A percentile compares a stretch with the other conserved stretches of the same genome.
phyloP scores from a whole-genome alignment of 257 asterid species.

The Rehmannia glutinosa region DNA sequence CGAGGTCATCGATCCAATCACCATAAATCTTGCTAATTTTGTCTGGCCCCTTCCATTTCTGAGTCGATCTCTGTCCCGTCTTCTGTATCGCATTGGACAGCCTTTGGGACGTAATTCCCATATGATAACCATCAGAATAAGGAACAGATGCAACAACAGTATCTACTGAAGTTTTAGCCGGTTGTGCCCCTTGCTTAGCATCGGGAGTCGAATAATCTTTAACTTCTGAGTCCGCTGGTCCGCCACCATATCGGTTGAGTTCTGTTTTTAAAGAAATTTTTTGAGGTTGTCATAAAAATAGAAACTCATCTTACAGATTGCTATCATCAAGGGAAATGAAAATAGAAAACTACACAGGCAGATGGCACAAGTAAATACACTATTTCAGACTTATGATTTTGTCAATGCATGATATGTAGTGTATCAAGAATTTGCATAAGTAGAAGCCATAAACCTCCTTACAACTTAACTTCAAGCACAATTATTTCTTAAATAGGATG shows the following conservation, averaged over 20 bases:
- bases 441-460: too few species aligned
- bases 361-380: too few species aligned
- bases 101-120: slow-evolving; percentile 48
- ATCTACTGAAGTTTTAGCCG: slow-evolving; percentile 28
- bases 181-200: slow-evolving; percentile 32
- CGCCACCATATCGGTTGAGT: slow-evolving; percentile 39
- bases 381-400: too few species aligned
- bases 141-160: too few species aligned
- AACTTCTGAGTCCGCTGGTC: slow-evolving; percentile 39
- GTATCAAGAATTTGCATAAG: too few species aligned
- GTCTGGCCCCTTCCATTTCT: slow-evolving; percentile 62
- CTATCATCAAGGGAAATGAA: background rate
- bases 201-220: slow-evolving; percentile 45
- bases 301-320: slow-evolving; percentile 35
- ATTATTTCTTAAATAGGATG: too few species aligned
- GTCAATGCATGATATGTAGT: too few species aligned
- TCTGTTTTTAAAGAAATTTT: slow-evolving; percentile 24
- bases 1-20: slow-evolving; percentile 70
- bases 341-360: background rate
- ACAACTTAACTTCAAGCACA: too few species aligned
- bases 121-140: slow-evolving; percentile 33
- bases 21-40: slow-evolving; percentile 68
- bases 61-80: slow-evolving; percentile 18
- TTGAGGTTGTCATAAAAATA: slow-evolving; percentile 7
- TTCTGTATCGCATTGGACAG: slow-evolving; percentile 29